Evolutionary conservation across 1,284 basidiomycete species (phyloP).

Genomic region (Paramarasmius palmivorus): DNA sequence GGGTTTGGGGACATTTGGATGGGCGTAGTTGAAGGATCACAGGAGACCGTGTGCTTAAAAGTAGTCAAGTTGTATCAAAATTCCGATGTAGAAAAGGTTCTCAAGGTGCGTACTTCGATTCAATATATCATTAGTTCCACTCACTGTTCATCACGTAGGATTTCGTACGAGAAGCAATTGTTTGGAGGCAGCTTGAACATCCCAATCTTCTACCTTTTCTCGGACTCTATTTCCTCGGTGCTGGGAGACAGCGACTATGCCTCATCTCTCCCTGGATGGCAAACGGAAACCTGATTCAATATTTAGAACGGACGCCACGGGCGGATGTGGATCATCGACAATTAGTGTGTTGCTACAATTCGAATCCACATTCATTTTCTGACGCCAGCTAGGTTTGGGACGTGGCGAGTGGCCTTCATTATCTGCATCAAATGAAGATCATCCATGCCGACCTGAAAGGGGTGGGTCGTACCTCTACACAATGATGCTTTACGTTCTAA

Average conservation of each 20-base stretch:
- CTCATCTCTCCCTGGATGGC: conserved; percentile 7
- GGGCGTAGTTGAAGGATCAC: neutral
- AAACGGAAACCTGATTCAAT: conserved; percentile 3
- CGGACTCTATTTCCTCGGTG: conserved; percentile 1
- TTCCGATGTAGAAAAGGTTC: neutral
- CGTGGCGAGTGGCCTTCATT: neutral
- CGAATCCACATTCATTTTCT: neutral
- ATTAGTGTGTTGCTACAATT: neutral
- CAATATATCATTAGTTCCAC: neutral
- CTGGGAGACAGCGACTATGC: conserved; percentile 11
- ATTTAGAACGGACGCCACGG: neutral
- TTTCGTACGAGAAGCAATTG: neutral
- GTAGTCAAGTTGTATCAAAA: neutral
- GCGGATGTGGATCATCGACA: neutral
- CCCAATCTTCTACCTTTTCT: conserved; percentile 4
- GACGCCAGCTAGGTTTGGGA: neutral
- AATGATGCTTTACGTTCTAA: neutral
- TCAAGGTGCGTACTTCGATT: neutral
- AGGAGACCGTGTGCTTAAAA: neutral
- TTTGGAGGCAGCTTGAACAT: conserved; percentile 4
- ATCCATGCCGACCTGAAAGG: neutral
- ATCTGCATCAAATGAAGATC: neutral
- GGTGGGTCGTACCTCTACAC: neutral
- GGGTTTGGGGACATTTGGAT: neutral
- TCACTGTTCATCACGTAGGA: neutral